Evolutionary conservation across 106 monocot genomes (phyloP), one percentile per base, ranked within the genome.

Genomic region (Amphibolis antarctica): DNA sequence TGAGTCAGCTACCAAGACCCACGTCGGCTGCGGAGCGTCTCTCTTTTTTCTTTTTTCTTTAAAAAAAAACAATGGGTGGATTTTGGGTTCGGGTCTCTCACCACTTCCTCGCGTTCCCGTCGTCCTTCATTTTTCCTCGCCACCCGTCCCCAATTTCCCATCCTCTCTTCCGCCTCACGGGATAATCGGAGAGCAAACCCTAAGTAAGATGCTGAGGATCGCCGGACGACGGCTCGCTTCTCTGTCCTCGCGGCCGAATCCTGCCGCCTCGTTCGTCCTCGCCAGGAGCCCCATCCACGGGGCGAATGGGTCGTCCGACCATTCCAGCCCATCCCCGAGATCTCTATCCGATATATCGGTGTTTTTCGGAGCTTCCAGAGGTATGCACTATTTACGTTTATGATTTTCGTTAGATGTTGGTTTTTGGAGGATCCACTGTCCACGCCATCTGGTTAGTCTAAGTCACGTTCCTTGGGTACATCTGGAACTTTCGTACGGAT

Each of bases 161-260:
- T 36, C 9, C 42, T 43, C 21, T 60, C 31, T n/a, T 10, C 19
- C 60, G 10, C 25, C 10, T 9, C 44, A 14, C 12, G 62, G 20
- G 9, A 6, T 14, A 24, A 48, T 48, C 22, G 59, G 12, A 54
- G 58, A 11, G 21, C 12, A 61, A 10, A 12, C 31, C n/a, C 19
- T 46, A 20, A 49, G 18, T 43, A 67, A 51, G 74, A 82, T 75
- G 78, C 63, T 75, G 47, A 63, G 82, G 46, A 28, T 64, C 27
- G 71, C 71, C 9, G 78, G 67, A 54, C 58, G 77, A 54, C 66
- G 82, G 54, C 54, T 82, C 10, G 46, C 75, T 45, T 78, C 67
- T 25, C 59, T 75, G 44, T 27, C 68, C 14, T 53, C 47, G 53
- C 44, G 71, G 53, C 71, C 62, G 64, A 62, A 3, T n/a, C 62